Conservation (phyloP, 805 yeast species). For the Candida vartiovaarae region DNA sequence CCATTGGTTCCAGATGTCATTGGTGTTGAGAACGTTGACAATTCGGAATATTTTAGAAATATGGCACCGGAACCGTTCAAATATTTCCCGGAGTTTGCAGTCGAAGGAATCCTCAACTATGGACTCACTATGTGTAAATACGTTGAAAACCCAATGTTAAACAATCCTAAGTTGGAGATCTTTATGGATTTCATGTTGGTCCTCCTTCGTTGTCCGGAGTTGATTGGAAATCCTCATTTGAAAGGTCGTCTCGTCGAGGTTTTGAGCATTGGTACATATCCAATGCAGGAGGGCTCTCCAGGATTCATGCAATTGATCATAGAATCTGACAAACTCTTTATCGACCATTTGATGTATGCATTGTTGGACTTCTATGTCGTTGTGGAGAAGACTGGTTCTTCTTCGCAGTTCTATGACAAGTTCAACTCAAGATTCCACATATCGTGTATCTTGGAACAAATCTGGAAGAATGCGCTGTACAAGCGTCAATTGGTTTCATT, state of each 20-base stretch:
- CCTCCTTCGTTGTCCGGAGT: conserved; percentile 75
- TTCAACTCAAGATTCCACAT: conserved; percentile 87
- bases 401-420: conserved; percentile 93
- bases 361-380: conserved; percentile 86
- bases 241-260: conserved; percentile 80
- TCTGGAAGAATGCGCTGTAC: conserved; percentile 73
- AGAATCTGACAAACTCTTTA: conserved; percentile 54
- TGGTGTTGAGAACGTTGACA: conserved; percentile 63
- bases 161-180: conserved; percentile 42
- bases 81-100: conserved; percentile 75
- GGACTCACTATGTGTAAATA: conserved; percentile 54
- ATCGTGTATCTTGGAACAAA: conserved; percentile 69
- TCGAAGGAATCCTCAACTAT: conserved; percentile 77
- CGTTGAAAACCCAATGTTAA: conserved; percentile 49
- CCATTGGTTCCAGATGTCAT: conserved; percentile 55
- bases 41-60: conserved; percentile 60
- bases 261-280: conserved; percentile 66
- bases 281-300: conserved; percentile 45
- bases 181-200: conserved; percentile 69
- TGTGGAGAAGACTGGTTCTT: conserved; percentile 93
- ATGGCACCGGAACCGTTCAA: conserved; percentile 72
- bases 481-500: conserved; percentile 62
- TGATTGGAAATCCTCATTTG: conserved; percentile 88
- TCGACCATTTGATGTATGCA: conserved; percentile 67
- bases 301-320: conserved; percentile 72